Evolutionary conservation across 352 stramenopile genomes (phyloP), one percentile per base, ranked within the genome.

Genomic region (Pythium aphanidermatum): DNA sequence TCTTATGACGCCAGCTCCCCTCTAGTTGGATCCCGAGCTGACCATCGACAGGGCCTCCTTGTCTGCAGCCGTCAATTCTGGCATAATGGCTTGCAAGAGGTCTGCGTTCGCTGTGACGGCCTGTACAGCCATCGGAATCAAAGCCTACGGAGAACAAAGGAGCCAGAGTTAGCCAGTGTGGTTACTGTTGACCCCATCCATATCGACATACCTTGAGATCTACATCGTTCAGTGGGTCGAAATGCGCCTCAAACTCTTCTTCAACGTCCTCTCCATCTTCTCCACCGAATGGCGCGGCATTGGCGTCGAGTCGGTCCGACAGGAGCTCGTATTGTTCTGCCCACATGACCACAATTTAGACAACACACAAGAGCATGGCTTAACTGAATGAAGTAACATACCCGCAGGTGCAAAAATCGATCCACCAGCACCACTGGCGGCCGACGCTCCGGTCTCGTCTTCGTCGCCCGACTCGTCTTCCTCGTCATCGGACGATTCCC

Each of bases 161-260:
- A n/a, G n/a, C n/a, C n/a, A n/a, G n/a, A n/a, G n/a, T n/a, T n/a
- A n/a, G n/a, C n/a, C n/a, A n/a, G n/a, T n/a, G n/a, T n/a, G n/a
- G n/a, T n/a, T n/a, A n/a, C n/a, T n/a, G n/a, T n/a, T n/a, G n/a
- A n/a, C n/a, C 3, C 2, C 42, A 51, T 20, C 30, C 12, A 50
- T 30, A 16, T 16, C 8, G 26, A 9, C 46, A 30, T 58, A 90
- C 75, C 72, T 87, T 91, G 16, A 91, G 58, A 23, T 88, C 74
- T 12, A 91, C 55, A 4, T 91, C 79, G 43, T 85, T 88, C 17
- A 91, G 55, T 14, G 79, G 74, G 38, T 91, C 79, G 43, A 91
- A 88, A 33, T 86, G 74, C 0, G 79, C 75, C 42, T 91, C 79
- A 46, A 91, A 84, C 36, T 85, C 78, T 50, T 91, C 73, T 35